A percentile compares a stretch with the other conserved stretches of the same genome.
Evolutionary conservation across 371 early-diverging fungal genomes (phyloP).

Genomic region (Syncephalis plumigaleata): DNA sequence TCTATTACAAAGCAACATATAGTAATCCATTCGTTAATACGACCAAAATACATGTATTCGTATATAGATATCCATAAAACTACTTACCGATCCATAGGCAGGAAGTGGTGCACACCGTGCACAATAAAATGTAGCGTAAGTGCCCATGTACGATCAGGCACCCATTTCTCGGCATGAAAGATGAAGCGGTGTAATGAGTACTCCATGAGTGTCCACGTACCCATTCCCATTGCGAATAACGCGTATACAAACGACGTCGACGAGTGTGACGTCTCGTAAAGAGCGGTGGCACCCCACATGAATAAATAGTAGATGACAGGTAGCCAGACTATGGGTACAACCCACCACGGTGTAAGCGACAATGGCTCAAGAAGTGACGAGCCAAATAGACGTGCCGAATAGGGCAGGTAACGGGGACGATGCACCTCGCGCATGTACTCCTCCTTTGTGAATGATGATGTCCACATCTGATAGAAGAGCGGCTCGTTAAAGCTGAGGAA

Average conservation of each 20-base stretch:
- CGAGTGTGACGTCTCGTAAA: too few relatives aligned
- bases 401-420: slow-evolving; percentile 61
- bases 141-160: slow-evolving; percentile 70
- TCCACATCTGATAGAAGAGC: slow-evolving; percentile 65
- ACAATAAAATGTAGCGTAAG: slow-evolving; percentile 67
- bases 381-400: slow-evolving; percentile 68
- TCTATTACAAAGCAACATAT: slow-evolving; percentile 17
- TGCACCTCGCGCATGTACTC: slow-evolving; percentile 84
- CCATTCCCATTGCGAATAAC: slow-evolving; percentile 39
- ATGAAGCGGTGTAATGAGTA: slow-evolving; percentile 82
- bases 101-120: slow-evolving; percentile 90
- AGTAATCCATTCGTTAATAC: too few relatives aligned
- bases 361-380: slow-evolving; percentile 55
- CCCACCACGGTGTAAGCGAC: slow-evolving; percentile 81
- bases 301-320: slow-evolving; percentile 22
- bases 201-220: slow-evolving; percentile 66
- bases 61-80: too few relatives aligned
- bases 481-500: slow-evolving; percentile 74
- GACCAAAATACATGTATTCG: too few relatives aligned
- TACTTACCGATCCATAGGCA: slow-evolving; percentile 67
- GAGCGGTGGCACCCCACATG: background rate
- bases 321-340: slow-evolving; percentile 76
- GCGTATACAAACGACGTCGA: background rate
- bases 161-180: slow-evolving; percentile 73
- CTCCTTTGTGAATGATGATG: slow-evolving; percentile 44